Percentiles rank a stretch among this genome's conserved stretches.
Conservation (phyloP, 129 eudicot species). For the Apium graveolens region DNA sequence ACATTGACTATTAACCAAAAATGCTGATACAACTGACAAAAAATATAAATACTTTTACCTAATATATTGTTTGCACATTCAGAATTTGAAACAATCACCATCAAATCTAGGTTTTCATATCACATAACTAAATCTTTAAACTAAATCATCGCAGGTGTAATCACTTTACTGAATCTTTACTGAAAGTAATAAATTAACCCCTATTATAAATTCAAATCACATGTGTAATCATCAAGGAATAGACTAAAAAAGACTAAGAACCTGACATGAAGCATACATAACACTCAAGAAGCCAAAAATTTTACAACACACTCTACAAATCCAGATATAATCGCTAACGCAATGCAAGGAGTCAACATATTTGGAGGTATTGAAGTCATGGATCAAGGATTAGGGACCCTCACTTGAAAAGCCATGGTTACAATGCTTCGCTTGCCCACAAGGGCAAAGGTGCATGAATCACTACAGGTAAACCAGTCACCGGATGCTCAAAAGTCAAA, state of each 20-base stretch:
- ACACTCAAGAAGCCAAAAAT: background rate
- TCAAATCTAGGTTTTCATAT: background rate
- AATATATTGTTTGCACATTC: background rate
- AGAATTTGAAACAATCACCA: background rate
- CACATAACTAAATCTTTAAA: background rate
- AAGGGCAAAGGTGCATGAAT: constrained; percentile 60
- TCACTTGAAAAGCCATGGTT: constrained; percentile 6
- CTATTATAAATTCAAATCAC: background rate
- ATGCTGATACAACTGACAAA: background rate
- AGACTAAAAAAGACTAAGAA: background rate
- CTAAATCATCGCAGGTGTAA: background rate
- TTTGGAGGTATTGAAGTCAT: background rate
- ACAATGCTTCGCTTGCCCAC: constrained; percentile 63
- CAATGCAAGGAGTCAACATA: background rate
- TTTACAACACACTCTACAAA: background rate
- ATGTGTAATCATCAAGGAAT: background rate
- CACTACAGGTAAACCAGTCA: constrained; percentile 55
- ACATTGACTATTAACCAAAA: background rate
- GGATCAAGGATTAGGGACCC: constrained; percentile 1
- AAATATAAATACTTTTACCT: background rate
- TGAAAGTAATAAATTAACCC: background rate
- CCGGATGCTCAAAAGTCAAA: constrained; percentile 80
- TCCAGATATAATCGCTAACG: background rate
- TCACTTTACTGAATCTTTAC: background rate
- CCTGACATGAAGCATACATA: background rate